These are phyloP conservation scores for Gynochthodes officinalis DNA, from an alignment of 257 asterid genomes.

Conservation along the genomic window DNA sequence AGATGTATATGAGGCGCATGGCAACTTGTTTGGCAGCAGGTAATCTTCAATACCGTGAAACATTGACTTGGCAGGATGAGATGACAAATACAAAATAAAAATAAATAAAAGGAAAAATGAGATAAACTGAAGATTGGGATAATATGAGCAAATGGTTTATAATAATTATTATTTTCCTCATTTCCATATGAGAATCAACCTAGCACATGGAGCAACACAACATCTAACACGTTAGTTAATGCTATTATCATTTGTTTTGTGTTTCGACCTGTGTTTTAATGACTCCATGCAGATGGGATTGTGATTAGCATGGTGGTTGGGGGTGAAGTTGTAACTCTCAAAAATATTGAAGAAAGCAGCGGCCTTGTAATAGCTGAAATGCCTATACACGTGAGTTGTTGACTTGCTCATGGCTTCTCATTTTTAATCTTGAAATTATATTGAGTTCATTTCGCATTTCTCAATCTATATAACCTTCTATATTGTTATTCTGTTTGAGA, in stretches of 20 bases:
- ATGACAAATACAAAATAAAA: background rate
- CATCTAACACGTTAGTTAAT: background rate
- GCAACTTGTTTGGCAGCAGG: slow-evolving; percentile 87
- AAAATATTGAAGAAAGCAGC: slow-evolving; percentile 81
- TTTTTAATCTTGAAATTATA: background rate
- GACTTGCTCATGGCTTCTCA: slow-evolving; percentile 4
- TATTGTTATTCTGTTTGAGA: background rate
- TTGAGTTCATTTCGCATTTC: background rate
- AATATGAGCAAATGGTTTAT: background rate
- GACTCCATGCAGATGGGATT: slow-evolving; percentile 65
- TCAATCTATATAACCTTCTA: background rate
- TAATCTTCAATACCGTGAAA: slow-evolving; percentile 26
- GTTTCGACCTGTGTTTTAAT: slow-evolving; percentile 13
- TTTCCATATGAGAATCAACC: background rate
- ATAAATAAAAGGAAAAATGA: slow-evolving; percentile 2
- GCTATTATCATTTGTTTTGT: background rate
- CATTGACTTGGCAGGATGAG: slow-evolving; percentile 16
- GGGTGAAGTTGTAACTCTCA: slow-evolving; percentile 83
- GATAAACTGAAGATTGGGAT: slow-evolving; percentile 9
- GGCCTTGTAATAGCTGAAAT: slow-evolving; percentile 78
- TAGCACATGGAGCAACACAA: background rate
- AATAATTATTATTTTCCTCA: background rate
- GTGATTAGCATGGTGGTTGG: slow-evolving; percentile 94
- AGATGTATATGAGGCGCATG: slow-evolving; percentile 81
- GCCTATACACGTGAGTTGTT: slow-evolving; percentile 80